phyloP scores from a whole-genome alignment of 106 monocot species.

The Dioscorea dumetorum region DNA sequence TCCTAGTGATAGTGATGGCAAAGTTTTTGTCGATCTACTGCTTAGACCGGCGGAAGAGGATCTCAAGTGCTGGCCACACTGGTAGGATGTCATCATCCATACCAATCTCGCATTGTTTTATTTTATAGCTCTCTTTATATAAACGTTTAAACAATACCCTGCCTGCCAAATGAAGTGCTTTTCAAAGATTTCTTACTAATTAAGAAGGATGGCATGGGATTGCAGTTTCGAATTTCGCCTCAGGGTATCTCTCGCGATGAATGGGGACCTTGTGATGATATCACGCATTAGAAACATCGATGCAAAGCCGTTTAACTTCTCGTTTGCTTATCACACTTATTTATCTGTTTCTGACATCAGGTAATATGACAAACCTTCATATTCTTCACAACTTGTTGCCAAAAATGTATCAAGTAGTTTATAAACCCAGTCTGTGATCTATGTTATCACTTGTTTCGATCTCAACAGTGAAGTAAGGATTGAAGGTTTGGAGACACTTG shows the following conservation, averaged over 20 bases:
- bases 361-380: slow-evolving; percentile 12
- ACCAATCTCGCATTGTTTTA: background rate
- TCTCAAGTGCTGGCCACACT: slow-evolving; percentile 83
- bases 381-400: too few relatives aligned
- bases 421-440: too few relatives aligned
- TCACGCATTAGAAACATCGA: slow-evolving; percentile 80
- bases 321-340: slow-evolving; percentile 84
- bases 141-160: too few relatives aligned
- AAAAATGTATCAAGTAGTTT: too few relatives aligned
- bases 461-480: slow-evolving; percentile 80
- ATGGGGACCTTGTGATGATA: slow-evolving; percentile 63
- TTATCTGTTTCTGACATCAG: slow-evolving; percentile 95
- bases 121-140: background rate
- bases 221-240: slow-evolving; percentile 90
- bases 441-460: background rate
- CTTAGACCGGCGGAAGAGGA: slow-evolving; percentile 88
- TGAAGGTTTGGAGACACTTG: slow-evolving; percentile 89
- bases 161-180: too few relatives aligned
- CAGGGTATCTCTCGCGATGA: slow-evolving; percentile 58
- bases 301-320: slow-evolving; percentile 80
- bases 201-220: slow-evolving; percentile 1
- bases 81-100: slow-evolving; percentile 26
- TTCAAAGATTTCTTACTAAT: background rate
- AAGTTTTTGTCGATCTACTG: slow-evolving; percentile 67
- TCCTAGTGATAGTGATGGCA: slow-evolving; percentile 25